These are phyloP conservation scores for Ceratonia siliqua DNA, from an alignment of 306 rosid genomes.

Conservation along the genomic window DNA sequence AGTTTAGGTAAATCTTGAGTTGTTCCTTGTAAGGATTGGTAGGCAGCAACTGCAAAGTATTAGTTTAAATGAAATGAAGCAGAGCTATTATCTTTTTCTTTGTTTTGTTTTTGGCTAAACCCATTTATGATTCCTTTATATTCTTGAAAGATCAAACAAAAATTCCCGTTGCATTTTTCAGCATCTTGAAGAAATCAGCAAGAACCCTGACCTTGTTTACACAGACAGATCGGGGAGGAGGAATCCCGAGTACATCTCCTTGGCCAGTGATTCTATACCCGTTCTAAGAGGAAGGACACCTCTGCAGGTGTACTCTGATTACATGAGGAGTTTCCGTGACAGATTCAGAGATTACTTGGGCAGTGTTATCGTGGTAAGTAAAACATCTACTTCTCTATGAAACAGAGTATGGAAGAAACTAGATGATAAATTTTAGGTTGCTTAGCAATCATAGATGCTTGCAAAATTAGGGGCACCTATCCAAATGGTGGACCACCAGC, in stretches of 20 bases:
- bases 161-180: constrained; percentile 38
- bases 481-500: background rate
- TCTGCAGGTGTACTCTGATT: constrained; percentile 82
- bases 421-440: background rate
- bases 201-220: constrained; percentile 91
- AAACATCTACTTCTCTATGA: background rate
- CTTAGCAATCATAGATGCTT: background rate
- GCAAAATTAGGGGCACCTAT: background rate
- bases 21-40: background rate
- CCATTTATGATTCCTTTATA: no score
- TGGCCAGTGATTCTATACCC: constrained; percentile 87
- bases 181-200: constrained; percentile 86
- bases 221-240: constrained; percentile 93
- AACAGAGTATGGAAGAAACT: background rate
- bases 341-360: constrained; percentile 81
- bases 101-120: no score
- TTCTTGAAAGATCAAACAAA: background rate
- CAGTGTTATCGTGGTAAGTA: constrained; percentile 71
- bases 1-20: background rate
- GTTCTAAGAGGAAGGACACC: constrained; percentile 95
- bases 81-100: no score
- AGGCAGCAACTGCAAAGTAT: background rate
- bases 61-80: background rate
- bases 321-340: constrained; percentile 87
- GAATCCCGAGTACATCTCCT: constrained; percentile 83